phyloP scores from a whole-genome alignment of 495 filamentous ascomycete genomes.

The Lasiosphaeria ovina region DNA sequence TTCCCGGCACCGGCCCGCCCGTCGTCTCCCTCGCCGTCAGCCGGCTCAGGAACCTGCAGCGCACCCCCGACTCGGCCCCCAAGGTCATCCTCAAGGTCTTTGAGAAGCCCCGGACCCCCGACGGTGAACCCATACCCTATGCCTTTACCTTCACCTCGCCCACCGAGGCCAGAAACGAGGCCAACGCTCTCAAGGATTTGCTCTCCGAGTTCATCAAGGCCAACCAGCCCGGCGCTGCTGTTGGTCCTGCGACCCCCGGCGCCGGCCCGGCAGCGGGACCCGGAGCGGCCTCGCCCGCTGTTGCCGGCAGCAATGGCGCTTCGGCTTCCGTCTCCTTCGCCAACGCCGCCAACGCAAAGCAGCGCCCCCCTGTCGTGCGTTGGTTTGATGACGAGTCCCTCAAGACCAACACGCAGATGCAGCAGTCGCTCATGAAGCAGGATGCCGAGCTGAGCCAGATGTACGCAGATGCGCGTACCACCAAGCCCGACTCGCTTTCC shows the following conservation, averaged over 20 bases:
- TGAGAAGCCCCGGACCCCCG: conserved; percentile 55
- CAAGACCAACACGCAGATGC: conserved; percentile 70
- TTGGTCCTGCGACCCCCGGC: neutral
- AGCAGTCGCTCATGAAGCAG: conserved; percentile 79
- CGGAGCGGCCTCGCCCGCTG: conserved; percentile 35
- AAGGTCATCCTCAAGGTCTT: conserved; percentile 94
- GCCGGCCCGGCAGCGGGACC: neutral
- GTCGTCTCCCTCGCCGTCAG: conserved; percentile 66
- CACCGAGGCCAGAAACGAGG: conserved; percentile 72
- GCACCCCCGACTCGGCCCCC: conserved; percentile 74
- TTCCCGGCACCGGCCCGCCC: conserved; percentile 51
- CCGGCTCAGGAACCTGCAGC: conserved; percentile 86
- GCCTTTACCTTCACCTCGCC: conserved; percentile 84
- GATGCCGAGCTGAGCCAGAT: conserved; percentile 70
- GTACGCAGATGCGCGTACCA: conserved; percentile 73
- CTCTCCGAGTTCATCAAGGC: conserved; percentile 66
- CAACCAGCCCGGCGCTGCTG: neutral
- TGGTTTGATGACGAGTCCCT: conserved; percentile 78
- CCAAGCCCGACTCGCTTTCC: conserved; percentile 77
- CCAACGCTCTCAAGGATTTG: conserved; percentile 75
- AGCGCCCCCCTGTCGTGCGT: conserved; percentile 43
- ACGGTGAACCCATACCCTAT: conserved; percentile 61
- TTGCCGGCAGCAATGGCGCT: conserved; percentile 23
- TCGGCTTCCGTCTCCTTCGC: conserved; percentile 49
- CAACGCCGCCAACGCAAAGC: conserved; percentile 43